Evolutionary conservation across 306 rosid genomes (phyloP), one percentile per base, ranked within the genome.

Genomic region (Vicia sativa): DNA sequence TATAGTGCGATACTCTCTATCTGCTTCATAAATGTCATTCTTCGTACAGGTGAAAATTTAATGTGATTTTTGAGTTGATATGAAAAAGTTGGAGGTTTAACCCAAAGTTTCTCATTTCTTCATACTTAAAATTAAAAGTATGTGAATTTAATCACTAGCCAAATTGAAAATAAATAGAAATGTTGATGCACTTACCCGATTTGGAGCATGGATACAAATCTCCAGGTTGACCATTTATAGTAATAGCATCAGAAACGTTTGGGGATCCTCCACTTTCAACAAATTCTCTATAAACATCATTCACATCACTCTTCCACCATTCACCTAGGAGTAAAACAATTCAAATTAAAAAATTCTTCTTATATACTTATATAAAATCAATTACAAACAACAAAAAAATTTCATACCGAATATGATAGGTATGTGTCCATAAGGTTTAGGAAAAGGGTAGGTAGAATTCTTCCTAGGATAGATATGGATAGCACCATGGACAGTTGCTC

Each of bases 251-350:
- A 18, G 56, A 50, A 18, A 3, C 0, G 2, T 19, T 50, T 18
- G 56, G 56, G 13, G n/a, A 2, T 50, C 56, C 56, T 19, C 56
- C 29, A 50, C 28, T 50, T 19, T 50, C n/a, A 19, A 50, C 13
- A 50, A 50, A 50, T 50, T 50, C 56, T 3, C 6, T 50, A 0
- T 9, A 50, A 6, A 50, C 56, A 10, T 50, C 13, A 8, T 50
- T 50, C 3, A 50, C 56, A 50, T 50, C 56, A 50, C 26, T 50
- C 56, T 18, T 50, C 56, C 56, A 50, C 56, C 56, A 50, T 50
- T 50, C 56, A 50, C 56, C 56, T 49, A 21, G 4, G 49, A 11
- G 52, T 45, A 8, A 6, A 5, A 14, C 38, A 34, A 34, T 34
- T 34, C 38, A 7, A 34, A 34, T 34, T 34, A 45, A n/a, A n/a